Base-by-base conservation (phyloP, 2,329 filamentous ascomycete genomes). In the Ascochyta pisi region DNA sequence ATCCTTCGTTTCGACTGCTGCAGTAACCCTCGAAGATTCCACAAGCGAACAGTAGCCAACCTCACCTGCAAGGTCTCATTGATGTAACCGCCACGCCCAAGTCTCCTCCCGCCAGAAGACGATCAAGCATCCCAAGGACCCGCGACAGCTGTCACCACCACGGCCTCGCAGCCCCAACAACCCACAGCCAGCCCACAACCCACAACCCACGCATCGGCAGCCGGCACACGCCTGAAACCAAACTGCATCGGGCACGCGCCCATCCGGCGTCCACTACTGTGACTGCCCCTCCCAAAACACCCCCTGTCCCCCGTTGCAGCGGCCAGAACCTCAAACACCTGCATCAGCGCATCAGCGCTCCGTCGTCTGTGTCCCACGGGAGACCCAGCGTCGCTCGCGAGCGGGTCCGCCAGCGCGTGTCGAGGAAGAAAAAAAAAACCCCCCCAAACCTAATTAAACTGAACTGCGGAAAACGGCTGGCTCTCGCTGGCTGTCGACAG, bases 151-250 rank as follows among this genome's bases (percentile, higher is more conserved):
- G 52, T 52, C 41, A 50, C 38, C n/a, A 40, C 34, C 46, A 55
- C 40, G 44, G 29, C 24, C 37, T 23, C 23, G 24, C 35, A 45
- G 24, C 39, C 24, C 19, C 19, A 19, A 39, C 41, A 43, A 29
- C 40, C n/a, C 42, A 10, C 27, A 19, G 23, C 31, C 19, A 29
- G 42, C 35, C 35, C 37, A 42, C 19, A 19, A 19, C 19, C 19
- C 19, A 19, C 19, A 19, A 19, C 45, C 37, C 27, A 40, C 37
- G 23, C 40, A 45, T 44, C 58, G 54, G 54, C 48, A 58, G n/a
- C 39, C 58, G 54, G 58, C 54, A 58, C 53, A 24, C 24, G 26
- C 29, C 41, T 47, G 47, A 51, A 56, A 56, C 47, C 26, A 46
- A 26, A 26, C 47, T 26, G 10, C 31, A 50, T 50, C 41, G 41